Evolutionary conservation across 495 filamentous ascomycete species (phyloP), one percentile per base, ranked within the genome.

Genomic region (Lichenothelia convexa): DNA sequence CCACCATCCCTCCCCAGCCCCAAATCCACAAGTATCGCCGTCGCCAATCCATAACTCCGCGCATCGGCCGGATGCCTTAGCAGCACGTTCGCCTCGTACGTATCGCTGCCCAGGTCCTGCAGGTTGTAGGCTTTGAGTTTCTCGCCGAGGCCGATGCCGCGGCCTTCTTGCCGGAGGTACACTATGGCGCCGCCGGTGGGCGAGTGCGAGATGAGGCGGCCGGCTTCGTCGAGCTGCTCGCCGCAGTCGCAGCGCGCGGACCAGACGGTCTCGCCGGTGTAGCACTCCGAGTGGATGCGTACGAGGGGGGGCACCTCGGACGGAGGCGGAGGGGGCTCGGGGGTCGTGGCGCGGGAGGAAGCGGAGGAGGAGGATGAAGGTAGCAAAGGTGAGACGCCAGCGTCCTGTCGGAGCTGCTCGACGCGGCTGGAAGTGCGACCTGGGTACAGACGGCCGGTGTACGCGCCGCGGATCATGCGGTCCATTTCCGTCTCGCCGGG

Each of bases 91-190:
- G 89, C 89, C 55, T 97, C 86, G 2, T 94, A 89, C 0, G 89
- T 97, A 56, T 97, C 89, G 7, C 76, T 81, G 0, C 89, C 89
- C 11, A 97, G 61, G 56, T 97, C 89, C 49, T 97, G 89, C 18
- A 97, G 65, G 49, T 97, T 97, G 53, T 97, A 97, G 9, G 89
- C 89, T 60, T 97, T 95, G 12, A 97, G 64, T 57, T 97, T 97
- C 60, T 93, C 85, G 2, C 78, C 76, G 4, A 97, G 65, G 1
- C 89, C 89, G 42, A 97, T 97, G 0, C 89, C 89, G 3, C 89
- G 78, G 5, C 89, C 89, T 59, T 97, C 89, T 59, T 97, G 89
- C 5, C 89, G 74, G 3, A 97, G 63, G 49, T 97, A 99, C 38
- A 99, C 73, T 43, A 99, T 92, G 5, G 91, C 80, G 16, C 89